Evolutionary conservation across 2,329 filamentous ascomycete genomes (phyloP).

Genomic region (Huntiella savannae): DNA sequence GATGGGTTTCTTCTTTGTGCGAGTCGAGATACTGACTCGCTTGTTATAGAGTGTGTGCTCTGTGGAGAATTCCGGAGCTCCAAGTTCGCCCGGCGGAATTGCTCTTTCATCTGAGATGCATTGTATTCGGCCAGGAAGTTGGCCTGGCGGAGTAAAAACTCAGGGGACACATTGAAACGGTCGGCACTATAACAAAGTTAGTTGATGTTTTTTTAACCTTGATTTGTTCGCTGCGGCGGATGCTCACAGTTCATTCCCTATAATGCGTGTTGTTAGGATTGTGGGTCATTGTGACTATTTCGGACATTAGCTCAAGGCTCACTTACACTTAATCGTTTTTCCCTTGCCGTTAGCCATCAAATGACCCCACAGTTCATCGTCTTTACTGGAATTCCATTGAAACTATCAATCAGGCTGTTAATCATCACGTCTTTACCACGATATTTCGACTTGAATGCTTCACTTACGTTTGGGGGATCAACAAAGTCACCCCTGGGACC

Average conservation of each 20-base stretch:
- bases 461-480: conserved; percentile 60
- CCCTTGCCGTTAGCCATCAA: conserved; percentile 65
- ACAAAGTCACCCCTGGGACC: conserved; percentile 74
- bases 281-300: conserved; percentile 13
- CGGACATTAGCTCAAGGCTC: neutral
- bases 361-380: conserved; percentile 76
- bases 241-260: conserved; percentile 60
- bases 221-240: neutral
- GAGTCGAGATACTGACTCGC: neutral
- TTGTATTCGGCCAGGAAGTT: conserved; percentile 87
- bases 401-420: neutral
- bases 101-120: conserved; percentile 71
- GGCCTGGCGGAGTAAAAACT: conserved; percentile 82
- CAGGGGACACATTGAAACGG: conserved; percentile 64
- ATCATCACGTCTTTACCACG: neutral
- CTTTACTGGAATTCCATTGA: conserved; percentile 70
- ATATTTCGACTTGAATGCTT: conserved; percentile 15
- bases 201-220: neutral
- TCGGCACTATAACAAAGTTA: conserved; percentile 33
- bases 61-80: conserved; percentile 33
- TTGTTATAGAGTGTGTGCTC: conserved; percentile 37
- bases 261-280: conserved; percentile 1
- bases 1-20: neutral
- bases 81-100: conserved; percentile 60
- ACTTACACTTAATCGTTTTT: conserved; percentile 61